A percentile compares a stretch with the other conserved stretches of the same genome.
Conservation (phyloP, 2,329 filamentous ascomycete genomes). For the Penicillium decumbens region DNA sequence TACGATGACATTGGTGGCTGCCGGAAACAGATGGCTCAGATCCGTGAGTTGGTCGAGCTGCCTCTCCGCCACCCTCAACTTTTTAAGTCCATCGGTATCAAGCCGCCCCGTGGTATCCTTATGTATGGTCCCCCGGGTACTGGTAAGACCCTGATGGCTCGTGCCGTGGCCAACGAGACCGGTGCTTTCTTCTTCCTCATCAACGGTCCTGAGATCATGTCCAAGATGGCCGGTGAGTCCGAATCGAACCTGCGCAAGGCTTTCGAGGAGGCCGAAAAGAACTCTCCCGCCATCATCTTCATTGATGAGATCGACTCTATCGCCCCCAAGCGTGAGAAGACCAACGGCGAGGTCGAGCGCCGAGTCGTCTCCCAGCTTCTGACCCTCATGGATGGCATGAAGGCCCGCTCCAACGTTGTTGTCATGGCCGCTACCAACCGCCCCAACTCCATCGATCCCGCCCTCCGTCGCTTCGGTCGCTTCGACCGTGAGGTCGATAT, state of each 20-base stretch:
- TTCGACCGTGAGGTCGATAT: constrained; percentile 99
- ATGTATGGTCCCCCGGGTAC: constrained; percentile 96
- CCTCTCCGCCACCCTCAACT: constrained; percentile 95
- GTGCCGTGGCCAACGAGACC: constrained; percentile 97
- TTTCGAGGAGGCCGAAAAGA: constrained; percentile 99
- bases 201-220: constrained; percentile 99
- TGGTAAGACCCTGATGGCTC: constrained; percentile 98
- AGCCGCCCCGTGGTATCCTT: constrained; percentile 95
- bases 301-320: constrained; percentile 99
- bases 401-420: constrained; percentile 95
- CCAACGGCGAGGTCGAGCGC: constrained; percentile 96
- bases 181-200: constrained; percentile 99
- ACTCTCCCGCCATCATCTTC: constrained; percentile 98
- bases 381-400: constrained; percentile 99
- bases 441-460: constrained; percentile 97
- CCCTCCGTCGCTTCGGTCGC: constrained; percentile 93
- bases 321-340: constrained; percentile 99
- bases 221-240: constrained; percentile 99
- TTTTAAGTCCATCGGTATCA: constrained; percentile 99
- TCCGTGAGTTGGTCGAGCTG: constrained; percentile 96
- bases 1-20: constrained; percentile 99
- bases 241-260: constrained; percentile 97
- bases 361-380: constrained; percentile 95
- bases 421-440: constrained; percentile 99
- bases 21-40: constrained; percentile 99